phyloP scores from a whole-genome alignment of 345 rosid genomes.

The Lepidium sativum region DNA sequence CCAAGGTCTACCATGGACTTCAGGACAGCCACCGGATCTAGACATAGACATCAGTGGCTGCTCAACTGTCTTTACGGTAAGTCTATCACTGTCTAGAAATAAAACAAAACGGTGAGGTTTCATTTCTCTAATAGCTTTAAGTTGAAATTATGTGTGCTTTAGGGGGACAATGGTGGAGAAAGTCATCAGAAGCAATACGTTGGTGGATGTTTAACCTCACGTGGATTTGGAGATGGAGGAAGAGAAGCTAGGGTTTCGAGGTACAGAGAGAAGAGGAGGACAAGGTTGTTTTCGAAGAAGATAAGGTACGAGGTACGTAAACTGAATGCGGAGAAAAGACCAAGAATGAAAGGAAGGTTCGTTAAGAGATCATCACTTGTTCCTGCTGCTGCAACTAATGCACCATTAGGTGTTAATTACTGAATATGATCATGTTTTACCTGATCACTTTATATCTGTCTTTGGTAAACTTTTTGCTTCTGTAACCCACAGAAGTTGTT shows the following conservation, averaged over 20 bases:
- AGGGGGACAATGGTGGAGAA: neutral
- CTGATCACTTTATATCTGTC: neutral
- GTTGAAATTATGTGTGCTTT: neutral
- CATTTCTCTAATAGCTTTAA: neutral
- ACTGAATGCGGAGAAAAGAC: conserved; percentile 90
- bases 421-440: conserved; percentile 5
- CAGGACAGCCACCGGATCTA: conserved; percentile 53
- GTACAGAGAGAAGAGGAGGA: conserved; percentile 82
- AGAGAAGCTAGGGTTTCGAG: conserved; percentile 83
- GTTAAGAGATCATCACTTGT: conserved; percentile 59
- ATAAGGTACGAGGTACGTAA: conserved; percentile 94
- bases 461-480: conserved; percentile 12
- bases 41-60: conserved; percentile 42
- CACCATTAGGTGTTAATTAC: conserved; percentile 16
- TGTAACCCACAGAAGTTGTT: conserved; percentile 2
- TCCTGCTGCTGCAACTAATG: neutral
- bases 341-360: conserved; percentile 96
- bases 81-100: neutral
- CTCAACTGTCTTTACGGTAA: conserved; percentile 51
- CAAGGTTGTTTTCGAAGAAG: conserved; percentile 87
- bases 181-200: conserved; percentile 4
- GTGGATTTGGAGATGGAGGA: conserved; percentile 41
- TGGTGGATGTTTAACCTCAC: conserved; percentile 7
- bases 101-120: neutral
- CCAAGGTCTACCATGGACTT: conserved; percentile 69